phyloP scores from a whole-genome alignment of 345 rosid species.

The Populus euphratica region DNA sequence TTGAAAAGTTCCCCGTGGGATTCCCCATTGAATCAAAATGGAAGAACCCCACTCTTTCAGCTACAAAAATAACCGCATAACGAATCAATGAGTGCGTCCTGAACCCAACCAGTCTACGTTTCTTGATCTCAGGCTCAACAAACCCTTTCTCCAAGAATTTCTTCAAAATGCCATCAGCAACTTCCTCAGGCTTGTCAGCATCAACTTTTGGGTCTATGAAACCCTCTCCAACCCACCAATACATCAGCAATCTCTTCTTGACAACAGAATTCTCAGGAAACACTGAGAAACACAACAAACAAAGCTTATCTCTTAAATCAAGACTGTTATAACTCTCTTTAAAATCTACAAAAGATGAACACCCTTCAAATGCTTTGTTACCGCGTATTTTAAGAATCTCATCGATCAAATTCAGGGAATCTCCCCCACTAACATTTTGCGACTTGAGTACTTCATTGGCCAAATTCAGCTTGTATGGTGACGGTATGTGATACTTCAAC shows the following conservation, averaged over 20 bases:
- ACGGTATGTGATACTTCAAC: constrained; percentile 3
- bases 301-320: rapidly evolving
- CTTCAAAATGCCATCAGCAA: constrained; percentile 5
- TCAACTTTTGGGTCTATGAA: neutral
- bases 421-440: neutral
- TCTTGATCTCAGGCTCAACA: constrained; percentile 32
- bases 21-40: constrained; percentile 13
- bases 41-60: constrained; percentile 23
- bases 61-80: constrained; percentile 34
- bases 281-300: constrained; percentile 18
- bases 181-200: constrained; percentile 5
- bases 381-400: neutral
- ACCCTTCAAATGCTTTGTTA: neutral
- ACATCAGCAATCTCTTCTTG: constrained; percentile 14
- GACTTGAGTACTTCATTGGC: neutral
- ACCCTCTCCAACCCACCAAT: constrained; percentile 46
- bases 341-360: neutral
- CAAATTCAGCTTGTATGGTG: neutral
- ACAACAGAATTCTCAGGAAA: constrained; percentile 21
- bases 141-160: constrained; percentile 22
- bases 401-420: constrained; percentile 4
- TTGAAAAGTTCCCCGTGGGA: constrained; percentile 14
- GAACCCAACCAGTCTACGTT: constrained; percentile 25
- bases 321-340: neutral
- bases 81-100: constrained; percentile 46